Evolutionary conservation across 2,329 filamentous ascomycete species (phyloP).

Genomic region (Zasmidium angulare): DNA sequence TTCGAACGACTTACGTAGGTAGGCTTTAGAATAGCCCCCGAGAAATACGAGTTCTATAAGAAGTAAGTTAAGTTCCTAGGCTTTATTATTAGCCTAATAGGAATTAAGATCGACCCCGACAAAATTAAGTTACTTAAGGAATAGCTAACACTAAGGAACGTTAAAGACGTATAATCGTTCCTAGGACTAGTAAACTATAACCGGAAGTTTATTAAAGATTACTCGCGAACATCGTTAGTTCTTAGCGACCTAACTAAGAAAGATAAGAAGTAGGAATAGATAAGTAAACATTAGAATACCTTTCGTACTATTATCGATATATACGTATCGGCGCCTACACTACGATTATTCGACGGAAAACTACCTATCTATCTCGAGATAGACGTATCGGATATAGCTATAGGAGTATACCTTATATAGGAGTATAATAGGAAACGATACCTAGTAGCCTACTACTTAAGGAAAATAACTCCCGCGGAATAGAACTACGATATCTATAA

Average conservation of each 20-base stretch:
- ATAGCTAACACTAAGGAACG: slow-evolving; percentile 23
- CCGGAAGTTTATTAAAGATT: too few relatives aligned
- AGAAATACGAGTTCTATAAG: slow-evolving; percentile 36
- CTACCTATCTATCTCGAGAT: slow-evolving; percentile 7
- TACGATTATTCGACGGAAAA: slow-evolving; percentile 10
- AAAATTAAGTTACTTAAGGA: slow-evolving; percentile 30
- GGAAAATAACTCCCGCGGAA: slow-evolving; percentile 16
- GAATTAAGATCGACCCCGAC: slow-evolving; percentile 29
- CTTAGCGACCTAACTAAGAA: slow-evolving; percentile 4
- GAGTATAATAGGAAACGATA: slow-evolving; percentile 7
- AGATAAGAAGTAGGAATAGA: slow-evolving; percentile 1
- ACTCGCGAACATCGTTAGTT: neutral
- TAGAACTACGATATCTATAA: slow-evolving; percentile 19
- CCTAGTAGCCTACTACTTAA: slow-evolving; percentile 18
- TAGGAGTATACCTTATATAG: slow-evolving; percentile 4
- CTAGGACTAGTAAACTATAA: slow-evolving; percentile 11
- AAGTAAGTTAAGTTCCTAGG: slow-evolving; percentile 33
- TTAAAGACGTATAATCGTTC: slow-evolving; percentile 27
- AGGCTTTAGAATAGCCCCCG: neutral
- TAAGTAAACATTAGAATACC: neutral
- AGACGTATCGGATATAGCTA: slow-evolving; percentile 11
- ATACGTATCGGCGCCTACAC: slow-evolving; percentile 2
- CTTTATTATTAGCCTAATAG: slow-evolving; percentile 29
- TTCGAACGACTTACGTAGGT: slow-evolving; percentile 3
- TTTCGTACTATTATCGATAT: slow-evolving; percentile 2